Evolutionary conservation across 2,329 filamentous ascomycete species (phyloP).

Genomic region (Microsporum ferrugineum): DNA sequence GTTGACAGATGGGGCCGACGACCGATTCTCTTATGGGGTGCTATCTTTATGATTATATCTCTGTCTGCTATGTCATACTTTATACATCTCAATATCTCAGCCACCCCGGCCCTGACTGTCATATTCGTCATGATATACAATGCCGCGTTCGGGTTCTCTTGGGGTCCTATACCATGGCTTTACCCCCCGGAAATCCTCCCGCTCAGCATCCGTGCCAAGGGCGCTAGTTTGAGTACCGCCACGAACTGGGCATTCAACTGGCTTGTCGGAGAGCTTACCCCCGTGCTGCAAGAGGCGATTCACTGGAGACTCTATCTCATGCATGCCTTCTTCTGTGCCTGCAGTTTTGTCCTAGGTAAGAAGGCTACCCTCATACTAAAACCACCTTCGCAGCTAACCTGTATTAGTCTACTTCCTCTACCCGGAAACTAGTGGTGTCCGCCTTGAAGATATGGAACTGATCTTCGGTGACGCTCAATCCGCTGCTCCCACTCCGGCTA

Average conservation of each 20-base stretch:
- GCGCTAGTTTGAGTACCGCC: conserved; percentile 88
- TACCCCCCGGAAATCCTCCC: conserved; percentile 98
- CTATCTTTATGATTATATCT: conserved; percentile 77
- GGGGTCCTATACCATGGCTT: conserved; percentile 96
- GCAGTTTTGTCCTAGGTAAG: conserved; percentile 92
- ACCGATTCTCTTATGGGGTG: conserved; percentile 78
- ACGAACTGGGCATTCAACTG: conserved; percentile 99
- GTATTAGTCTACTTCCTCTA: conserved; percentile 85
- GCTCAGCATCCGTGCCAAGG: conserved; percentile 91
- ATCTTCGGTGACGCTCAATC: conserved; percentile 90
- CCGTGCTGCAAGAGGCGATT: conserved; percentile 82
- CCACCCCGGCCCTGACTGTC: conserved; percentile 76
- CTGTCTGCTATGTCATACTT: conserved; percentile 90
- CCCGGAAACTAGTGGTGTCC: conserved; percentile 89
- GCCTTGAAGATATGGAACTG: conserved; percentile 91
- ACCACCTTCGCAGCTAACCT: background rate
- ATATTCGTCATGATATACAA: conserved; percentile 98
- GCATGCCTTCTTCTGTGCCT: conserved; percentile 92
- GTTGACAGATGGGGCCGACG: conserved; percentile 87
- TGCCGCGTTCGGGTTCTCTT: conserved; percentile 90
- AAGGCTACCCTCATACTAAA: background rate
- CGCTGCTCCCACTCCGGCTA: conserved; percentile 64
- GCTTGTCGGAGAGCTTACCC: conserved; percentile 90
- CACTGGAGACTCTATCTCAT: conserved; percentile 89
- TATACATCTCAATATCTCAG: conserved; percentile 67